phyloP scores from a whole-genome alignment of 2,329 filamentous ascomycete species.

The Pseudopithomyces maydicus region DNA sequence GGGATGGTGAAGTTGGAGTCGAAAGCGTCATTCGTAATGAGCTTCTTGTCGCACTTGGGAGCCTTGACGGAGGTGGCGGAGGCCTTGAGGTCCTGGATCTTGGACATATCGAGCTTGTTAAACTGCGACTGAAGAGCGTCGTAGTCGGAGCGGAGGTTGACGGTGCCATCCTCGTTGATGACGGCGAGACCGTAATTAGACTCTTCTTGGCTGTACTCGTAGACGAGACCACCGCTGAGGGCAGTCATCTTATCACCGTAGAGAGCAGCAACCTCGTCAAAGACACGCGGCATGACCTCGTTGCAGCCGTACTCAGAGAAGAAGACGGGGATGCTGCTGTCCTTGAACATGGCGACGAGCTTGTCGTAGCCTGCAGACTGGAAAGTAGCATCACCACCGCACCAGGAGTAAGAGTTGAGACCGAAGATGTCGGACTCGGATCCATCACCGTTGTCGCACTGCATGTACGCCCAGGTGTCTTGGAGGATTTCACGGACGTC shows the following conservation, averaged over 20 bases:
- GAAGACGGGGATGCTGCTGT: conserved; percentile 74
- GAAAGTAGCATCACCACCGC: conserved; percentile 70
- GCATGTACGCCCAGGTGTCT: conserved; percentile 77
- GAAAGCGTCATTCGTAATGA: conserved; percentile 72
- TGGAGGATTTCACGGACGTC: conserved; percentile 75
- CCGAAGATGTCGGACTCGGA: conserved; percentile 77
- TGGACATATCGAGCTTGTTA: conserved; percentile 71
- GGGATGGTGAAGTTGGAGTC: conserved; percentile 81
- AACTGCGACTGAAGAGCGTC: conserved; percentile 78
- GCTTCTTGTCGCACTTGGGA: conserved; percentile 66
- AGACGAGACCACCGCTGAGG: conserved; percentile 79
- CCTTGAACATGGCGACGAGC: conserved; percentile 68
- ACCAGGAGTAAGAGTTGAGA: conserved; percentile 76
- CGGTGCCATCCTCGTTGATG: conserved; percentile 50
- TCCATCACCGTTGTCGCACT: conserved; percentile 65
- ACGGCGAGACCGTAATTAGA: conserved; percentile 61
- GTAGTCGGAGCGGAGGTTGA: conserved; percentile 52
- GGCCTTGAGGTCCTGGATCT: conserved; percentile 68
- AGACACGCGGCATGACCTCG: conserved; percentile 64
- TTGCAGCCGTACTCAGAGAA: conserved; percentile 87
- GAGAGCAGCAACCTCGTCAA: conserved; percentile 75
- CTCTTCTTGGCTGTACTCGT: conserved; percentile 76
- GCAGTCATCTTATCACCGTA: conserved; percentile 74
- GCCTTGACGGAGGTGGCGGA: conserved; percentile 60
- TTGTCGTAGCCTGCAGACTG: conserved; percentile 63